These are phyloP conservation scores for Liquidambar formosana DNA, from an alignment of 164 flowering plant genomes.

Conservation along the genomic window DNA sequence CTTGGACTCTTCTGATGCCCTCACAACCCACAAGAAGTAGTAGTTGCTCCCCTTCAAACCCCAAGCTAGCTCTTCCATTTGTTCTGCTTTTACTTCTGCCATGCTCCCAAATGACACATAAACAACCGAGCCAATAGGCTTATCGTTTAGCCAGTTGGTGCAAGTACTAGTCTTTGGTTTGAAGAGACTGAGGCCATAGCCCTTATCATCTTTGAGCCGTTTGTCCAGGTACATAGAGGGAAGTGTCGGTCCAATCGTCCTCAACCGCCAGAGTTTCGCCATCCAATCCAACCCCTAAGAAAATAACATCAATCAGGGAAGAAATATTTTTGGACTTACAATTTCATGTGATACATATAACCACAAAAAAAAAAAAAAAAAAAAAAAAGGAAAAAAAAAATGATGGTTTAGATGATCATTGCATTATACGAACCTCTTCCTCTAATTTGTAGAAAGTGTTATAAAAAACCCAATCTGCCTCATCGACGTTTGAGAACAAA, in stretches of 20 bases:
- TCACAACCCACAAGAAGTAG: constrained; percentile 31
- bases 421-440: too few relatives aligned
- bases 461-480: too few relatives aligned
- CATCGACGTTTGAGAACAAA: too few relatives aligned
- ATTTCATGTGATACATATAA: too few relatives aligned
- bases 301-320: too few relatives aligned
- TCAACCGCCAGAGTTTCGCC: constrained; percentile 7
- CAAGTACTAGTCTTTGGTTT: constrained; percentile 4
- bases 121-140: constrained; percentile 19
- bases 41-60: constrained; percentile 14
- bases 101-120: constrained; percentile 34
- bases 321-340: too few relatives aligned
- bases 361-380: neutral
- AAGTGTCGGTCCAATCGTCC: constrained; percentile 29
- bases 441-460: too few relatives aligned
- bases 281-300: constrained; percentile 22
- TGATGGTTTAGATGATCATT: too few relatives aligned
- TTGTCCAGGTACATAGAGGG: constrained; percentile 33
- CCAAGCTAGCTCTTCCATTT: constrained; percentile 25
- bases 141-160: constrained; percentile 19
- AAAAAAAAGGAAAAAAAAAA: too few relatives aligned
- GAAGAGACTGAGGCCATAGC: constrained; percentile 20
- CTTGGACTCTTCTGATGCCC: constrained; percentile 17
- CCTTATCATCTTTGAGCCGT: constrained; percentile 18
- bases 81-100: constrained; percentile 1